Conservation (phyloP, 1,284 basidiomycete genomes). For the Cryptococcus sp. region DNA sequence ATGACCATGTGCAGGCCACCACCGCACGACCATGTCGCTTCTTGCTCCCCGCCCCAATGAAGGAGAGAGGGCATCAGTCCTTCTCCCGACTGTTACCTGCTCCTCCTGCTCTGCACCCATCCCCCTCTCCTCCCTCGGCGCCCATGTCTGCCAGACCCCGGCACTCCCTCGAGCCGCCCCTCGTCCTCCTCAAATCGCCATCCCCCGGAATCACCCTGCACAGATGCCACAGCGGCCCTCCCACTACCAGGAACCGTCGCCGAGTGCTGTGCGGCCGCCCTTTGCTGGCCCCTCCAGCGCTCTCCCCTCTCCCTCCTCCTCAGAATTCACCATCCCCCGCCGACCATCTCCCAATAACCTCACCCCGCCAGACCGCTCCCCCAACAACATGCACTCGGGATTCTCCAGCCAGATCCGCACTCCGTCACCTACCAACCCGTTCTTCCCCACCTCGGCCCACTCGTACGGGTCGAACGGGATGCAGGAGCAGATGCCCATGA, state of each 20-base stretch:
- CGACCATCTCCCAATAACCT: conserved; percentile 16
- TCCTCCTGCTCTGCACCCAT: conserved; percentile 68
- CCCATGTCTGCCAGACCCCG: conserved; percentile 60
- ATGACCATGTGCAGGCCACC: neutral
- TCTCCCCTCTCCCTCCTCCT: conserved; percentile 18
- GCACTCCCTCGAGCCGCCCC: conserved; percentile 20
- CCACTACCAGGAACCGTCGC: conserved; percentile 23
- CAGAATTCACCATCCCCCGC: conserved; percentile 13
- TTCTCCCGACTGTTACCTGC: conserved; percentile 76
- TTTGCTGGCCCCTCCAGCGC: conserved; percentile 31
- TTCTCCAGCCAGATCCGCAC: conserved; percentile 12
- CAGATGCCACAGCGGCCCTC: conserved; percentile 18
- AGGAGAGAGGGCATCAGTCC: conserved; percentile 62
- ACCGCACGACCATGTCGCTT: conserved; percentile 22
- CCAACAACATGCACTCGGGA: conserved; percentile 1
- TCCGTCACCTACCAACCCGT: conserved; percentile 38
- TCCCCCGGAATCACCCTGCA: conserved; percentile 19
- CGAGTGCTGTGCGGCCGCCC: conserved; percentile 28
- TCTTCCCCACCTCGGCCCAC: conserved; percentile 29
- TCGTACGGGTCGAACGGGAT: conserved; percentile 13
- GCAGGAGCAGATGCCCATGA: conserved; percentile 25
- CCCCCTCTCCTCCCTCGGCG: conserved; percentile 64
- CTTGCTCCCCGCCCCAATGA: conserved; percentile 21
- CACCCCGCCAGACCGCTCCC: conserved; percentile 10
- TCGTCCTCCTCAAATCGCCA: conserved; percentile 31